Percentiles rank a stretch among this genome's conserved stretches.
phyloP scores from a whole-genome alignment of 306 rosid genomes.

The Canavalia ensiformis region DNA sequence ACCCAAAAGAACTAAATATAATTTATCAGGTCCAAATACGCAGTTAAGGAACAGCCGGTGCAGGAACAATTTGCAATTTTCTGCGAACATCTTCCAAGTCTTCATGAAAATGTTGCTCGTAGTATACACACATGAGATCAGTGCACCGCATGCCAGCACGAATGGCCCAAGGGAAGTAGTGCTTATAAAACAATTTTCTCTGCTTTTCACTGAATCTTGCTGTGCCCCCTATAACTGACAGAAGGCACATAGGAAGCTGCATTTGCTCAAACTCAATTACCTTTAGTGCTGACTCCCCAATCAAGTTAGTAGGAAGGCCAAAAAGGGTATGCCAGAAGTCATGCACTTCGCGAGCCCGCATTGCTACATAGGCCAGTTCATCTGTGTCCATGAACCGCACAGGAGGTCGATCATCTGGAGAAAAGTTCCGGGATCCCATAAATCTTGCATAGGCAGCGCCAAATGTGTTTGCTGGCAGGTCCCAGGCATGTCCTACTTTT shows the following conservation, averaged over 20 bases:
- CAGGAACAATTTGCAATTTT: constrained; percentile 81
- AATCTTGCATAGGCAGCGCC: constrained; percentile 94
- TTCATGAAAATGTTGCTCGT: constrained; percentile 86
- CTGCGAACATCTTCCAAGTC: constrained; percentile 82
- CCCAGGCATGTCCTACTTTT: constrained; percentile 89
- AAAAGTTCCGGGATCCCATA: constrained; percentile 97
- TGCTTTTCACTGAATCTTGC: constrained; percentile 71
- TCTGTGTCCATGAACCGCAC: constrained; percentile 93
- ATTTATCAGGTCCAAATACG: constrained; percentile 26
- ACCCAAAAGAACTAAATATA: constrained; percentile 4
- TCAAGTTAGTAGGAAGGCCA: constrained; percentile 86
- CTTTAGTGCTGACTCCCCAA: constrained; percentile 90
- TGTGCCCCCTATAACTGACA: constrained; percentile 22
- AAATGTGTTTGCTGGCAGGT: constrained; percentile 79
- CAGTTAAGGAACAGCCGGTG: constrained; percentile 58
- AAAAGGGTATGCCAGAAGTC: constrained; percentile 97
- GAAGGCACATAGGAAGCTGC: constrained; percentile 73
- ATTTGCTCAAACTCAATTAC: constrained; percentile 91
- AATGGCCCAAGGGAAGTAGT: constrained; percentile 91
- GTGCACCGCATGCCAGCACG: constrained; percentile 81
- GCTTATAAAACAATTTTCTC: constrained; percentile 81
- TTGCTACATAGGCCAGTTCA: constrained; percentile 83
- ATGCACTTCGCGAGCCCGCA: constrained; percentile 94
- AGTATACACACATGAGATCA: constrained; percentile 89
- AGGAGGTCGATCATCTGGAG: constrained; percentile 93